Percentiles rank a stretch among this genome's conserved stretches.
Evolutionary conservation across 2,329 filamentous ascomycete species (phyloP).

Genomic region (Arthroderma sp.): DNA sequence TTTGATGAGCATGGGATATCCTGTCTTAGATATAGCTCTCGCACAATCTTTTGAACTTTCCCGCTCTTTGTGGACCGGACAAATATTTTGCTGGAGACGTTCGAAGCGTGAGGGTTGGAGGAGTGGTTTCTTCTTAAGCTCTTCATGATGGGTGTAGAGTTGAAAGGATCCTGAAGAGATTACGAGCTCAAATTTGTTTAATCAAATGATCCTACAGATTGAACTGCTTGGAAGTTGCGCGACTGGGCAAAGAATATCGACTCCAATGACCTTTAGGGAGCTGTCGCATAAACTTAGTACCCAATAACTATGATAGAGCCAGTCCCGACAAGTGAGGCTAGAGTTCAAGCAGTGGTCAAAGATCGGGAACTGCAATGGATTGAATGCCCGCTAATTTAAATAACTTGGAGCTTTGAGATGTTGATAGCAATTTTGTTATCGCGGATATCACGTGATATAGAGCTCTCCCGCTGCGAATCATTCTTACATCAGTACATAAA

Average conservation of each 20-base stretch:
- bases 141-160: constrained; percentile 38
- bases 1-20: constrained; percentile 96
- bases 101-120: constrained; percentile 48
- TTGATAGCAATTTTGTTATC: background rate
- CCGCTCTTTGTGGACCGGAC: constrained; percentile 88
- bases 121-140: constrained; percentile 48
- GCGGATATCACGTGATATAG: background rate
- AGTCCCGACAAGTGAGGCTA: background rate
- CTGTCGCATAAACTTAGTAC: background rate
- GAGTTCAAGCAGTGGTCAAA: background rate
- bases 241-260: background rate
- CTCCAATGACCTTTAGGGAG: background rate
- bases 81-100: constrained; percentile 89
- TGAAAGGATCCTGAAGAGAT: background rate
- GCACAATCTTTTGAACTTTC: constrained; percentile 97
- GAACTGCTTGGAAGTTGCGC: background rate
- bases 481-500: too few species aligned
- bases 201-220: background rate
- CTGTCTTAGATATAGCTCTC: constrained; percentile 87
- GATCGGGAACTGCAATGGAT: background rate
- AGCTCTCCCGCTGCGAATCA: background rate
- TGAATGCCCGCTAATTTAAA: background rate
- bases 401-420: background rate
- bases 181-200: background rate
- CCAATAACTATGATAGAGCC: background rate